Percentiles rank a stretch among this genome's conserved stretches.
Evolutionary conservation across 805 yeast genomes (phyloP).

Genomic region (Spathaspora boniae): DNA sequence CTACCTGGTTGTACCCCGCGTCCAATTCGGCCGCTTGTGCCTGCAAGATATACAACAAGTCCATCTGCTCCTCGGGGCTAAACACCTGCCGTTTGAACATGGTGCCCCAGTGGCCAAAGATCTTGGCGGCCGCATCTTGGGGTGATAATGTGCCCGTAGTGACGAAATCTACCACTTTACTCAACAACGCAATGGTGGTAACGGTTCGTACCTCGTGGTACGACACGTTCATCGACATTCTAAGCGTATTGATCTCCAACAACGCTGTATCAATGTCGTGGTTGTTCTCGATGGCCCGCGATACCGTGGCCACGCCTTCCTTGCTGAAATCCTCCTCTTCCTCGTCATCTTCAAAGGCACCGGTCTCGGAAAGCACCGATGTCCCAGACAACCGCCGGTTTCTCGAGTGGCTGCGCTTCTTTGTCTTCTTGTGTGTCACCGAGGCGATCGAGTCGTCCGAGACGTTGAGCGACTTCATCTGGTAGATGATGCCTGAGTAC

Average conservation of each 20-base stretch:
- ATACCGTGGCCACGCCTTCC: conserved; percentile 93
- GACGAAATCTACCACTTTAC: conserved; percentile 68
- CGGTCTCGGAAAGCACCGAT: conserved; percentile 25
- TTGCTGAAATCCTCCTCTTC: conserved; percentile 73
- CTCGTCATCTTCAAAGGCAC: conserved; percentile 42
- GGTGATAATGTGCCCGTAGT: conserved; percentile 73
- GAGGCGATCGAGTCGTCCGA: conserved; percentile 62
- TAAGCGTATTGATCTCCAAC: conserved; percentile 85
- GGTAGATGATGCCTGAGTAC: conserved; percentile 44
- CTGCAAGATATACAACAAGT: conserved; percentile 56
- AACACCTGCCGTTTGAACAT: conserved; percentile 83
- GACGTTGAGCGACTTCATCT: conserved; percentile 44
- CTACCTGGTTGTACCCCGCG: conserved; percentile 43
- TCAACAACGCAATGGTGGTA: conserved; percentile 67
- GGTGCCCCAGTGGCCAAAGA: conserved; percentile 79
- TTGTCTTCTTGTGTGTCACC: conserved; percentile 39
- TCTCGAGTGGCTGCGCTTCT: conserved; percentile 29
- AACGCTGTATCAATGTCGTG: conserved; percentile 93
- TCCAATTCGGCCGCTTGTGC: conserved; percentile 32
- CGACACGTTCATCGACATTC: conserved; percentile 97
- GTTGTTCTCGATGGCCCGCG: conserved; percentile 85
- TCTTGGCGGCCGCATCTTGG: conserved; percentile 71
- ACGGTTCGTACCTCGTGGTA: conserved; percentile 90
- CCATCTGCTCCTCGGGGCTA: conserved; percentile 72
- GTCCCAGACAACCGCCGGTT: conserved; percentile 34